Evolutionary conservation across 768 basidiomycete genomes (phyloP).

Genomic region (Suillus sp.): DNA sequence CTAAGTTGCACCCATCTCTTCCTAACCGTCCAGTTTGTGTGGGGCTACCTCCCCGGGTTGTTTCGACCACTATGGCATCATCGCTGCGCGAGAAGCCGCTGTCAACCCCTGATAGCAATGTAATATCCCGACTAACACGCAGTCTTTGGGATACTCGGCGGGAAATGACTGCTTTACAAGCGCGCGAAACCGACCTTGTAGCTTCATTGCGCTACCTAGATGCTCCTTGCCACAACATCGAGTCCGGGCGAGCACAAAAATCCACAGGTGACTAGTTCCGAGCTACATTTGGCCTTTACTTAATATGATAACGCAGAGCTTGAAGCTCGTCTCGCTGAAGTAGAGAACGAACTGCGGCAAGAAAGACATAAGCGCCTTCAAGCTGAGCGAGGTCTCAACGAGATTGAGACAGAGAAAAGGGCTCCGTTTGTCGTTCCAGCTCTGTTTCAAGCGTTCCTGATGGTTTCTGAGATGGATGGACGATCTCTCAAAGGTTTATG

Average conservation of each 20-base stretch:
- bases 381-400: constrained; percentile 37
- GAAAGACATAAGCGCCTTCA: constrained; percentile 38
- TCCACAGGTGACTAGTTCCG: neutral
- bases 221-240: neutral
- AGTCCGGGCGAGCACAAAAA: neutral
- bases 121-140: neutral
- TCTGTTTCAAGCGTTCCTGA: constrained; percentile 50
- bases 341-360: constrained; percentile 30
- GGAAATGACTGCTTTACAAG: constrained; percentile 24
- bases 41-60: neutral
- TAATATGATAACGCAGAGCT: constrained; percentile 21
- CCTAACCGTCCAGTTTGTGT: neutral
- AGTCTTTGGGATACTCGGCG: constrained; percentile 30
- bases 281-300: neutral
- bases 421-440: constrained; percentile 61
- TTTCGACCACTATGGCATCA: neutral
- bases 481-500: neutral
- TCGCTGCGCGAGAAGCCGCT: neutral
- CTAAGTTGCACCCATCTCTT: constrained; percentile 3
- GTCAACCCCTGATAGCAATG: neutral
- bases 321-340: constrained; percentile 4
- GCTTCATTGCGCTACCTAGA: neutral
- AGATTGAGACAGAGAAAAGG: constrained; percentile 39
- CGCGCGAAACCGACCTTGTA: constrained; percentile 1
- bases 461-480: constrained; percentile 43